Conservation (phyloP, 805 yeast species). For the Torulaspora maleeae region DNA sequence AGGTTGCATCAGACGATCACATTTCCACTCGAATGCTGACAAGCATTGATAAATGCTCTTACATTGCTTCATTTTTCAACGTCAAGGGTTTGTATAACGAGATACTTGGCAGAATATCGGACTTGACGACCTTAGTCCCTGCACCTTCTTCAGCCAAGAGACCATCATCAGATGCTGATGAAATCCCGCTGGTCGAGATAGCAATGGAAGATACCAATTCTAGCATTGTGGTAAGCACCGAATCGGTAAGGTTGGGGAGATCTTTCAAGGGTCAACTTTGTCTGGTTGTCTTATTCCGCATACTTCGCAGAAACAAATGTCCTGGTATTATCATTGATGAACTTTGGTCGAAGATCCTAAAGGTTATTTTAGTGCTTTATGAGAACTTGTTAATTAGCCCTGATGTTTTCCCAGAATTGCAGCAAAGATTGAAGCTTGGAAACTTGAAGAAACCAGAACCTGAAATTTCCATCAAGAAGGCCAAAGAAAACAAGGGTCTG, state of each 20-base stretch:
- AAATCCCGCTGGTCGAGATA: slow-evolving; percentile 41
- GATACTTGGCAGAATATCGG: slow-evolving; percentile 61
- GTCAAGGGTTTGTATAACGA: slow-evolving; percentile 55
- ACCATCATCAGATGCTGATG: slow-evolving; percentile 23
- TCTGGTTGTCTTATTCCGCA: slow-evolving; percentile 76
- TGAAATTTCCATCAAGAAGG: slow-evolving; percentile 56
- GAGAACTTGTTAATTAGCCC: slow-evolving; percentile 71
- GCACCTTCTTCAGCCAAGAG: slow-evolving; percentile 18
- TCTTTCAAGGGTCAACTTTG: slow-evolving; percentile 91
- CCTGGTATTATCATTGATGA: slow-evolving; percentile 36
- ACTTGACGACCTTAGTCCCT: slow-evolving; percentile 53
- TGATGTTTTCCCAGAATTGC: slow-evolving; percentile 59
- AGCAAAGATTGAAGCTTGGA: slow-evolving; percentile 49
- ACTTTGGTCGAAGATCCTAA: slow-evolving; percentile 59
- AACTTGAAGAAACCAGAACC: slow-evolving; percentile 61
- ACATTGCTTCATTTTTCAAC: slow-evolving; percentile 62
- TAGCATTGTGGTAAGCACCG: slow-evolving; percentile 67
- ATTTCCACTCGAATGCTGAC: slow-evolving; percentile 83
- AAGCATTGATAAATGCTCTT: slow-evolving; percentile 79
- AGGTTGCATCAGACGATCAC: slow-evolving; percentile 86
- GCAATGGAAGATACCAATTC: slow-evolving; percentile 50
- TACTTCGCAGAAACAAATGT: slow-evolving; percentile 55
- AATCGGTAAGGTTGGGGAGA: slow-evolving; percentile 78
- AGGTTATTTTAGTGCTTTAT: slow-evolving; percentile 58
- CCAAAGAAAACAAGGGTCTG: slow-evolving; percentile 69